Percentiles rank a stretch among this genome's conserved stretches.
Evolutionary conservation across 768 basidiomycete species (phyloP).

Genomic region (Panus rudis): DNA sequence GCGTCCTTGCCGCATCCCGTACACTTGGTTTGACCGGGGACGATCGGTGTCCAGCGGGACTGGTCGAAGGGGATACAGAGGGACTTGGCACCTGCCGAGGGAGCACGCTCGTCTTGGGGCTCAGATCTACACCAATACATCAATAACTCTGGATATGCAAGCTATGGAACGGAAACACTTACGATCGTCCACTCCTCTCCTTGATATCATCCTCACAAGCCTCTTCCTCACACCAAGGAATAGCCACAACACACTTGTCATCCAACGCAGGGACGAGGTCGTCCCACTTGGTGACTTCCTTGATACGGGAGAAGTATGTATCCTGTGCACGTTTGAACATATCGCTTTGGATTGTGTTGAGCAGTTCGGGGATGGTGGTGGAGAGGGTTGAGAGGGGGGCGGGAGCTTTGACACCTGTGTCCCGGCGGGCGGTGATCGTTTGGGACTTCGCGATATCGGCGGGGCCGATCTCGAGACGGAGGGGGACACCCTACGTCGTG

Average conservation of each 20-base stretch:
- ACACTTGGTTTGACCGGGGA: constrained; percentile 83
- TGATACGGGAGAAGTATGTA: constrained; percentile 63
- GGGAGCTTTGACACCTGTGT: constrained; percentile 55
- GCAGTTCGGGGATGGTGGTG: constrained; percentile 49
- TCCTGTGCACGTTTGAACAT: constrained; percentile 80
- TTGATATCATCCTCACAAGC: constrained; percentile 98
- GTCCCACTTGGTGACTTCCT: constrained; percentile 80
- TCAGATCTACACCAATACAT: constrained; percentile 49
- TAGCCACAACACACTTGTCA: constrained; percentile 75
- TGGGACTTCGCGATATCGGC: constrained; percentile 81
- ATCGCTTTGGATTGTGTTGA: constrained; percentile 82
- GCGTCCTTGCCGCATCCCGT: constrained; percentile 81
- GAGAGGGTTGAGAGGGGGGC: constrained; percentile 44
- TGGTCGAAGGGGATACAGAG: constrained; percentile 97
- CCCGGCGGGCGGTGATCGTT: constrained; percentile 78
- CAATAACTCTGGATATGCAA: not conserved
- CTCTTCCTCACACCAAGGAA: constrained; percentile 95
- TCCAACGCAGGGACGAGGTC: constrained; percentile 90
- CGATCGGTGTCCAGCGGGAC: constrained; percentile 69
- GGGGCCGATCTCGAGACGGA: constrained; percentile 96
- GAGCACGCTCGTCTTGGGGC: constrained; percentile 89
- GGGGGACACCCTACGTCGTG: constrained; percentile 73
- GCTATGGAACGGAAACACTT: constrained; percentile 25
- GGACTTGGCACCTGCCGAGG: constrained; percentile 95
- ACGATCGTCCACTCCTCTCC: constrained; percentile 84